Evolutionary conservation across 495 filamentous ascomycete species (phyloP).

Genomic region (Penicillium pulvis): DNA sequence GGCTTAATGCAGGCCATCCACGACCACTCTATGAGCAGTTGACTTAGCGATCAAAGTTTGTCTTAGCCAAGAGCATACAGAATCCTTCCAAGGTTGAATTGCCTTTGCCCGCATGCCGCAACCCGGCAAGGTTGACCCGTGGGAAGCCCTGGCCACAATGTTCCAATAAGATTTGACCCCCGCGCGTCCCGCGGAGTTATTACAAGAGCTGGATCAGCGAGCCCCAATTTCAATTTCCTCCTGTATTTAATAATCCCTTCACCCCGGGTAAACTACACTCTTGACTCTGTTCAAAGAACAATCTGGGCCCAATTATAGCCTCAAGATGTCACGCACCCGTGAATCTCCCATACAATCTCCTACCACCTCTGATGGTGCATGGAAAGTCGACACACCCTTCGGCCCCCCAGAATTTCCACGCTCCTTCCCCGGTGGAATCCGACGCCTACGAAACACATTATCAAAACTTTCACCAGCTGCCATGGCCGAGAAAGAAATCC

Average conservation of each 20-base stretch:
- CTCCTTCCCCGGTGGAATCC: constrained; percentile 36
- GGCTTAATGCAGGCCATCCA: not conserved
- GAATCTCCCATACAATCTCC: constrained; percentile 28
- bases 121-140: constrained; percentile 4
- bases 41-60: not conserved
- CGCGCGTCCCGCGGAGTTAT: constrained; percentile 22
- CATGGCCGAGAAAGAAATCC: constrained; percentile 42
- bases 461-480: constrained; percentile 40
- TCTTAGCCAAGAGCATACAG: not conserved
- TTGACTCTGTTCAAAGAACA: not conserved
- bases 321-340: constrained; percentile 33
- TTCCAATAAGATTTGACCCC: not conserved
- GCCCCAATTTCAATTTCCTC: constrained; percentile 9
- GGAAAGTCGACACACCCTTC: constrained; percentile 42
- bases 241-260: constrained; percentile 8
- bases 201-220: constrained; percentile 6
- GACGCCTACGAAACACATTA: constrained; percentile 41
- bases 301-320: not conserved
- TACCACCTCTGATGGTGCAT: constrained; percentile 32
- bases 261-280: not conserved
- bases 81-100: not conserved
- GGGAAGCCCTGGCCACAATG: not conserved
- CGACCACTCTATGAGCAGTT: not conserved
- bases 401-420: constrained; percentile 39
- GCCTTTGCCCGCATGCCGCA: not conserved